Conservation (phyloP, 768 basidiomycete genomes). For the Lactarius hatsudake region DNA sequence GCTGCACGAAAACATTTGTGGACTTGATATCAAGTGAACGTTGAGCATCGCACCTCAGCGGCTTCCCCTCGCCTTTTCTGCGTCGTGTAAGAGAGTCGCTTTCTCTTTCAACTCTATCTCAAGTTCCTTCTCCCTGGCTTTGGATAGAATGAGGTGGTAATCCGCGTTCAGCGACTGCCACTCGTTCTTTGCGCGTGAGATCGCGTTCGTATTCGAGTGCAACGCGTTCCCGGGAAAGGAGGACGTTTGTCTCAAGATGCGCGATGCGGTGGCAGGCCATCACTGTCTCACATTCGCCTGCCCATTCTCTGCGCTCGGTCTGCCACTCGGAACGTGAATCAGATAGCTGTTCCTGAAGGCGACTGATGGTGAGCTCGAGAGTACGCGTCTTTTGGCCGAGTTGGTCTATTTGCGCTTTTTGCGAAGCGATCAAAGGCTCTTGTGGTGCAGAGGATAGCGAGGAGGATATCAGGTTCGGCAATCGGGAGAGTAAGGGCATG, state of each 20-base stretch:
- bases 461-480: constrained; percentile 27
- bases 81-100: constrained; percentile 35
- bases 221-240: constrained; percentile 52
- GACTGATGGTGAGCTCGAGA: constrained; percentile 58
- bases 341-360: constrained; percentile 43
- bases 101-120: constrained; percentile 52
- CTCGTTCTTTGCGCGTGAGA: constrained; percentile 51
- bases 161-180: constrained; percentile 65
- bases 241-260: constrained; percentile 54
- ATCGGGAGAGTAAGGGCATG: constrained; percentile 19
- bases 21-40: constrained; percentile 1
- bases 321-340: constrained; percentile 50
- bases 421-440: constrained; percentile 54
- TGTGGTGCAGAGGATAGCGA: constrained; percentile 34
- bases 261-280: constrained; percentile 62
- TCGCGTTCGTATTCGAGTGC: constrained; percentile 55
- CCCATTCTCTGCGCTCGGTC: constrained; percentile 56
- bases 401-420: constrained; percentile 69
- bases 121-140: constrained; percentile 57
- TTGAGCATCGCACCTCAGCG: constrained; percentile 32
- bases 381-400: constrained; percentile 66
- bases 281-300: constrained; percentile 58
- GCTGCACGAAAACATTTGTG: constrained; percentile 31
- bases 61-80: constrained; percentile 30
- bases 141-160: constrained; percentile 64